phyloP scores from a whole-genome alignment of 2,329 filamentous ascomycete genomes.

The Colletotrichum navitas region DNA sequence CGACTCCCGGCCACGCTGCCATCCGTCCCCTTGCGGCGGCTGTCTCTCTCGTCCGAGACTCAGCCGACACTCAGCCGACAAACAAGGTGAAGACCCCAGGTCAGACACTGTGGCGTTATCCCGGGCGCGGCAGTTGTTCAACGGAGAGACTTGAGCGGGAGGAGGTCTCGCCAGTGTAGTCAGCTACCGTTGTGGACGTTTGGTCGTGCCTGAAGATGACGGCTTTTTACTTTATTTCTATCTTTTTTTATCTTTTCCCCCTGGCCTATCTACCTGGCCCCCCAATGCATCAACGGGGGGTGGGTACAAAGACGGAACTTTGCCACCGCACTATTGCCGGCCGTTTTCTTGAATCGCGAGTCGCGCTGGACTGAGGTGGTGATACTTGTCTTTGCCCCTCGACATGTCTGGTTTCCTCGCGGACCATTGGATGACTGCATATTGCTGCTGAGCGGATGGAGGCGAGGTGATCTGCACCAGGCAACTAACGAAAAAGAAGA shows the following conservation, averaged over 20 bases:
- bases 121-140: constrained; percentile 22
- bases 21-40: not conserved
- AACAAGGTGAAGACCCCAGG: not conserved
- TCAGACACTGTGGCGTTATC: constrained; percentile 9
- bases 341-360: not conserved
- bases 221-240: not conserved
- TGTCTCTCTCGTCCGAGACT: constrained; percentile 6
- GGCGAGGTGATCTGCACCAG: not conserved
- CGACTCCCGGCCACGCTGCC: constrained; percentile 2
- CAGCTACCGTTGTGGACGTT: not conserved
- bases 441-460: not conserved
- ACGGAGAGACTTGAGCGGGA: not conserved
- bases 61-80: constrained; percentile 1
- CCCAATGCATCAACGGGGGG: constrained; percentile 22
- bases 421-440: not conserved
- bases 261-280: not conserved
- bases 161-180: constrained; percentile 8
- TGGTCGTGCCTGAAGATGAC: constrained; percentile 30
- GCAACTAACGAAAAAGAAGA: not conserved
- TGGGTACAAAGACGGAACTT: not conserved
- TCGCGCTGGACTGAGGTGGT: not conserved
- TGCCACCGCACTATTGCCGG: not conserved
- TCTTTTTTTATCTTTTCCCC: no score
- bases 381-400: constrained; percentile 20
- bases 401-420: constrained; percentile 2